phyloP scores from a whole-genome alignment of 2,329 filamentous ascomycete species.

The Trichoderma sp. region DNA sequence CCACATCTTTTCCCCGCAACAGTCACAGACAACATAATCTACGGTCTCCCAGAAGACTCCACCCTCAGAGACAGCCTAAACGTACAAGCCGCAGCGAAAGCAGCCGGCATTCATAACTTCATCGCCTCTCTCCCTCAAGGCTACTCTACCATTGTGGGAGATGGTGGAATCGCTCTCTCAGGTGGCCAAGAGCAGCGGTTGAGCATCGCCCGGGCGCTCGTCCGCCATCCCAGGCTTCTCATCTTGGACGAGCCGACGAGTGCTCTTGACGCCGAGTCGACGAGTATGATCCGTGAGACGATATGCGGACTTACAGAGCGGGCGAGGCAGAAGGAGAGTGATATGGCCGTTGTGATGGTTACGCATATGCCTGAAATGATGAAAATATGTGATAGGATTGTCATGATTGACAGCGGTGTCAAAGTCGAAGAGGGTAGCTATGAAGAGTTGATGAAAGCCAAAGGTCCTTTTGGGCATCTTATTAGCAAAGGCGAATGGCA shows the following conservation, averaged over 20 bases:
- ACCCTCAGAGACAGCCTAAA: conserved; percentile 48
- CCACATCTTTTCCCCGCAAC: conserved; percentile 77
- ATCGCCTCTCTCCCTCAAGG: conserved; percentile 65
- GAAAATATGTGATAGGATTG: conserved; percentile 70
- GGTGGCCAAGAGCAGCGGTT: conserved; percentile 84
- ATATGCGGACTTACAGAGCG: conserved; percentile 54
- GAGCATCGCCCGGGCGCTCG: conserved; percentile 76
- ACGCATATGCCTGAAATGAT: conserved; percentile 89
- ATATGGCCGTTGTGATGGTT: conserved; percentile 74
- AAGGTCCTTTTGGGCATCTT: conserved; percentile 52
- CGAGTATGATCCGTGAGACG: conserved; percentile 63
- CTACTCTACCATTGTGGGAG: conserved; percentile 69
- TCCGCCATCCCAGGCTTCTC: conserved; percentile 69
- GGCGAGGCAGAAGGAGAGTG: conserved; percentile 30
- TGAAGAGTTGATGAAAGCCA: conserved; percentile 54
- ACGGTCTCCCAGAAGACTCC: conserved; percentile 65
- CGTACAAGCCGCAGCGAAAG: conserved; percentile 54
- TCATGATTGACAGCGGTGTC: conserved; percentile 68
- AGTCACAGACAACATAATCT: conserved; percentile 63
- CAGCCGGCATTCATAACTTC: conserved; percentile 74
- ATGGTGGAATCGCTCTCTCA: conserved; percentile 71
- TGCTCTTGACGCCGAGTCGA: conserved; percentile 71
- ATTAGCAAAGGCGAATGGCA: conserved; percentile 39
- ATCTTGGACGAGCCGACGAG: conserved; percentile 87
- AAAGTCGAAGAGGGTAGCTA: conserved; percentile 71